Evolutionary conservation across 2,329 filamentous ascomycete genomes (phyloP).

Genomic region (Hymenoscyphus salicellus): DNA sequence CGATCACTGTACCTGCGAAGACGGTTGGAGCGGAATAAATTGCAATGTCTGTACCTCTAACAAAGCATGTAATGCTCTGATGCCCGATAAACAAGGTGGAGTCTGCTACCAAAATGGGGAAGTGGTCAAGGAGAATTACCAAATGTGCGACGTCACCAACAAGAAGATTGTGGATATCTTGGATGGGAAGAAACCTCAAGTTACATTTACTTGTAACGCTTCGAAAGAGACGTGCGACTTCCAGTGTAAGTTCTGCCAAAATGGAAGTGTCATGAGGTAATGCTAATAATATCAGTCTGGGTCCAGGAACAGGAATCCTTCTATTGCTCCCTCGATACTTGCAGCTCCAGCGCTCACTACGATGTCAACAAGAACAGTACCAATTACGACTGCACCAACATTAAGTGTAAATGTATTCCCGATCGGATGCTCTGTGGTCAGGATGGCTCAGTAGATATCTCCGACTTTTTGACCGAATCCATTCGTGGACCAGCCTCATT

Average conservation of each 20-base stretch:
- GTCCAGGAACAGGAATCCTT: slow-evolving; percentile 92
- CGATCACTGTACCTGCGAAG: slow-evolving; percentile 76
- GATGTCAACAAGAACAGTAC: slow-evolving; percentile 74
- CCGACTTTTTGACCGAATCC: slow-evolving; percentile 76
- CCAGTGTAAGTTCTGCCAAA: slow-evolving; percentile 64
- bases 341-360: slow-evolving; percentile 68
- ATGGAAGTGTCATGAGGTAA: not conserved
- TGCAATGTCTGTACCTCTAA: slow-evolving; percentile 91
- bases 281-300: slow-evolving; percentile 65
- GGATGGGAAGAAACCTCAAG: slow-evolving; percentile 81
- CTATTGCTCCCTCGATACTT: slow-evolving; percentile 85
- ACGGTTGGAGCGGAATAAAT: slow-evolving; percentile 95
- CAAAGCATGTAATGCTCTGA: slow-evolving; percentile 80
- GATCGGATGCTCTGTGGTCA: slow-evolving; percentile 93
- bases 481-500: slow-evolving; percentile 90
- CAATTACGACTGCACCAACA: slow-evolving; percentile 77
- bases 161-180: slow-evolving; percentile 86
- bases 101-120: slow-evolving; percentile 91
- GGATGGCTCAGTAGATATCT: slow-evolving; percentile 84
- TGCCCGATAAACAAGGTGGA: slow-evolving; percentile 76
- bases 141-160: slow-evolving; percentile 98
- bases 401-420: slow-evolving; percentile 83
- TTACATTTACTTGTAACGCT: slow-evolving; percentile 87
- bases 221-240: slow-evolving; percentile 81
- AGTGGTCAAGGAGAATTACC: slow-evolving; percentile 90